Evolutionary conservation across 2,329 filamentous ascomycete genomes (phyloP).

Genomic region (Epichloe hybrida): DNA sequence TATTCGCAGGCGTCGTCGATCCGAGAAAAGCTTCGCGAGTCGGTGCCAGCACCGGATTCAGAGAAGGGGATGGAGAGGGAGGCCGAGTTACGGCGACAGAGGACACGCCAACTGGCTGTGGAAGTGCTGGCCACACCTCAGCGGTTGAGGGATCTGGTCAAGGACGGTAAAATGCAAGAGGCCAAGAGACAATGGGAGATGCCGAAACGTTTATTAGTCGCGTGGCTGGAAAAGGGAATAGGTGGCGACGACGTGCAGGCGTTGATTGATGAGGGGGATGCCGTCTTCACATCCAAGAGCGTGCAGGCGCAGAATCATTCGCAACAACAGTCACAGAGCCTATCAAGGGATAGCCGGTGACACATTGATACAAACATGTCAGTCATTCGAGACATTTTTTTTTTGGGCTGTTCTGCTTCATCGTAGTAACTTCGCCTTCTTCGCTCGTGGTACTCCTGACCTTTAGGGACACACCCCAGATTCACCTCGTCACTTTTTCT

Average conservation of each 20-base stretch:
- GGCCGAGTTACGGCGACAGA: slow-evolving; percentile 20
- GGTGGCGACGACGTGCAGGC: slow-evolving; percentile 41
- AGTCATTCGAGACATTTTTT: no score
- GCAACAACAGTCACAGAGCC: background rate
- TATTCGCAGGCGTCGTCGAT: slow-evolving; percentile 48
- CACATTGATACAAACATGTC: background rate
- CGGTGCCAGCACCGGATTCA: slow-evolving; percentile 32
- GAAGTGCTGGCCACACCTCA: slow-evolving; percentile 50
- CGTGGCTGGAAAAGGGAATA: slow-evolving; percentile 40
- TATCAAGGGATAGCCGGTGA: slow-evolving; percentile 9
- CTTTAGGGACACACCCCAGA: background rate
- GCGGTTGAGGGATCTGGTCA: slow-evolving; percentile 42
- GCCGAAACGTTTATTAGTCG: slow-evolving; percentile 35
- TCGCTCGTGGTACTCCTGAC: background rate
- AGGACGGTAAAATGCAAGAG: slow-evolving; percentile 45
- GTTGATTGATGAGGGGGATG: slow-evolving; percentile 42
- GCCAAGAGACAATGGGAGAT: slow-evolving; percentile 44
- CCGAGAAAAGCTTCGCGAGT: slow-evolving; percentile 34
- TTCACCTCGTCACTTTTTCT: background rate
- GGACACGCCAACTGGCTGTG: slow-evolving; percentile 42
- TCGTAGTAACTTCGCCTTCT: no score
- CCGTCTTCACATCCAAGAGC: slow-evolving; percentile 21
- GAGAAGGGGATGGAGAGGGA: slow-evolving; percentile 22
- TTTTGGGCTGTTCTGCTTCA: no score
- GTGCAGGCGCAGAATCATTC: slow-evolving; percentile 5